Evolutionary conservation across 148 eudicot species (phyloP).

Genomic region (Diospyros kaki): DNA sequence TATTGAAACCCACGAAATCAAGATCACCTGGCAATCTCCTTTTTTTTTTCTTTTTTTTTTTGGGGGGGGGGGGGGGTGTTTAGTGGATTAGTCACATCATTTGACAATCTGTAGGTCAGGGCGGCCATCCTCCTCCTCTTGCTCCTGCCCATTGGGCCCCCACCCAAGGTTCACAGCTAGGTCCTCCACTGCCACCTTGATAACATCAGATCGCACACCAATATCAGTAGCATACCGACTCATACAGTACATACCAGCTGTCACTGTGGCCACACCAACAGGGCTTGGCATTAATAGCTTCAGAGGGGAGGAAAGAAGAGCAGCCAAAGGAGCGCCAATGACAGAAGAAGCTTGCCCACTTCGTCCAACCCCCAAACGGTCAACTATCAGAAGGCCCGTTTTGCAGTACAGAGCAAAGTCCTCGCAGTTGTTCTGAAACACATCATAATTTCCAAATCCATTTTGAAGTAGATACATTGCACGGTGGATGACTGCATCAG

Average conservation of each 20-base stretch:
- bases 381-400: constrained; percentile 22
- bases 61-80: too few species aligned
- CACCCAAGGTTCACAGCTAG: constrained; percentile 73
- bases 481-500: constrained; percentile 12
- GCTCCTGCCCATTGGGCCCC: constrained; percentile 21
- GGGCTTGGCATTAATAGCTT: constrained; percentile 84
- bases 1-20: neutral
- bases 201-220: constrained; percentile 88
- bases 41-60: too few species aligned
- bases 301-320: constrained; percentile 84
- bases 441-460: constrained; percentile 24
- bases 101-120: neutral
- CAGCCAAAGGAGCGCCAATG: constrained; percentile 88
- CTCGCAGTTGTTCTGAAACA: constrained; percentile 26
- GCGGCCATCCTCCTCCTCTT: neutral
- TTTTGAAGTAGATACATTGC: constrained; percentile 18
- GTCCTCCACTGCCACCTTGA: constrained; percentile 87
- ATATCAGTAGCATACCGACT: constrained; percentile 94
- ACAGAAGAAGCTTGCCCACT: constrained; percentile 98
- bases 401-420: constrained; percentile 20
- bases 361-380: constrained; percentile 63
- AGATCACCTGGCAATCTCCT: neutral
- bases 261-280: constrained; percentile 80
- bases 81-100: neutral
- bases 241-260: constrained; percentile 96